These are phyloP conservation scores for Tuber melanosporum DNA, from an alignment of 495 filamentous ascomycete genomes.

Conservation along the genomic window DNA sequence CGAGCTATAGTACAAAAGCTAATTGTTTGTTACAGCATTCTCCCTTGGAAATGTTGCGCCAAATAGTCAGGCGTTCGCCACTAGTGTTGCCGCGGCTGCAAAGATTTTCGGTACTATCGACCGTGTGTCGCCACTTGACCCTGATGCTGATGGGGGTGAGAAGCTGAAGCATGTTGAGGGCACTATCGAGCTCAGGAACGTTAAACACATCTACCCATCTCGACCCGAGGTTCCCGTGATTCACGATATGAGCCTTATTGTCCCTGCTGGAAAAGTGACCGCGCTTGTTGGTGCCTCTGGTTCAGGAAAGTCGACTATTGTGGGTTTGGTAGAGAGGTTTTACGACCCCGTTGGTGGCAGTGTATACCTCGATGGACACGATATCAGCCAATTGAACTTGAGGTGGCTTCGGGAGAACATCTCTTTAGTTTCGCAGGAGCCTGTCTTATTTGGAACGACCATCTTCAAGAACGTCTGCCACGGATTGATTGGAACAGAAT, in stretches of 20 bases:
- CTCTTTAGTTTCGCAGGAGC: slow-evolving; percentile 81
- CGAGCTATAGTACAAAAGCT: slow-evolving; percentile 8
- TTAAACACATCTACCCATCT: slow-evolving; percentile 92
- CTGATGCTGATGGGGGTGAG: slow-evolving; percentile 61
- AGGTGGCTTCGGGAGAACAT: slow-evolving; percentile 89
- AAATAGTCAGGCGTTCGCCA: slow-evolving; percentile 76
- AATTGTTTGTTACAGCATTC: slow-evolving; percentile 52
- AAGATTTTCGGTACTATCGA: slow-evolving; percentile 95
- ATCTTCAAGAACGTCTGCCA: slow-evolving; percentile 82
- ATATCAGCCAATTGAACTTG: slow-evolving; percentile 74
- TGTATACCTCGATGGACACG: slow-evolving; percentile 75
- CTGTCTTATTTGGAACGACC: slow-evolving; percentile 73
- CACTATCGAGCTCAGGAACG: slow-evolving; percentile 68
- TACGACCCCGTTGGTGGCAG: slow-evolving; percentile 78
- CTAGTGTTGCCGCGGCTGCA: slow-evolving; percentile 68
- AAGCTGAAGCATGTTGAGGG: slow-evolving; percentile 68
- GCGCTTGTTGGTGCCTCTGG: slow-evolving; percentile 94
- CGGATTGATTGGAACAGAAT: slow-evolving; percentile 78
- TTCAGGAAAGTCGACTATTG: slow-evolving; percentile 88
- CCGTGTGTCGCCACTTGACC: slow-evolving; percentile 78
- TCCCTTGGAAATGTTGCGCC: slow-evolving; percentile 83
- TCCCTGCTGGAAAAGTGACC: slow-evolving; percentile 90
- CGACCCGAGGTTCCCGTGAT: slow-evolving; percentile 83
- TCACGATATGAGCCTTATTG: slow-evolving; percentile 65
- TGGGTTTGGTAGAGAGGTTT: slow-evolving; percentile 90